phyloP scores from a whole-genome alignment of 192 early-diverging fungal genomes.

The Pecoramyces ruminantium region DNA sequence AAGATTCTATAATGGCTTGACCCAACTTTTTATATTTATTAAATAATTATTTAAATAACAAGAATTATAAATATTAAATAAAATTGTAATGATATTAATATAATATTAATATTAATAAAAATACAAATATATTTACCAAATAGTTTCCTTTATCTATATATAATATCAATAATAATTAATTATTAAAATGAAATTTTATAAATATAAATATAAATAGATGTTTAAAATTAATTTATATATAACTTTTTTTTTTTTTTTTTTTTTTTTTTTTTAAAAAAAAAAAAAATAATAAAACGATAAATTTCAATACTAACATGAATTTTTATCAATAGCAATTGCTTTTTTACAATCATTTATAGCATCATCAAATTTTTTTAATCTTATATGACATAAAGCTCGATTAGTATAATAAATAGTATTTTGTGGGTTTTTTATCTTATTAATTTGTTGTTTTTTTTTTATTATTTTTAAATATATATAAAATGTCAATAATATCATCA shows the following conservation, averaged over 20 bases:
- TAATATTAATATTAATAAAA: too few species aligned
- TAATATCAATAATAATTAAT: conserved; percentile 2
- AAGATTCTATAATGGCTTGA: conserved; percentile 13
- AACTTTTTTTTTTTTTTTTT: too few species aligned
- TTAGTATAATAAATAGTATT: conserved; percentile 66
- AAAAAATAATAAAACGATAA: too few species aligned
- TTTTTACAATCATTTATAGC: conserved; percentile 42
- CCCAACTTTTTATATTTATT: conserved; percentile 17
- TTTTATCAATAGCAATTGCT: conserved; percentile 47
- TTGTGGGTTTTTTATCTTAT: conserved; percentile 37
- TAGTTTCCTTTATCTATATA: conserved; percentile 51
- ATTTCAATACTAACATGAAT: conserved; percentile 22
- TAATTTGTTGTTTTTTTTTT: background rate
- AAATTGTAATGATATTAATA: too few species aligned
- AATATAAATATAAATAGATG: too few species aligned
- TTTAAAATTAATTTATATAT: too few species aligned
- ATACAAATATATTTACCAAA: conserved; percentile 33
- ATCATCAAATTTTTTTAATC: conserved; percentile 31
- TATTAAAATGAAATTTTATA: background rate
- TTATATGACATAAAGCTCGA: conserved; percentile 55
- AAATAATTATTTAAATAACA: too few species aligned
- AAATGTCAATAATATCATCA: too few species aligned
- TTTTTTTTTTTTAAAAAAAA: too few species aligned
- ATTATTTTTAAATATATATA: background rate
- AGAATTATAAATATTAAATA: too few species aligned